phyloP scores from a whole-genome alignment of 495 filamentous ascomycete genomes.

The Collariella sp. region DNA sequence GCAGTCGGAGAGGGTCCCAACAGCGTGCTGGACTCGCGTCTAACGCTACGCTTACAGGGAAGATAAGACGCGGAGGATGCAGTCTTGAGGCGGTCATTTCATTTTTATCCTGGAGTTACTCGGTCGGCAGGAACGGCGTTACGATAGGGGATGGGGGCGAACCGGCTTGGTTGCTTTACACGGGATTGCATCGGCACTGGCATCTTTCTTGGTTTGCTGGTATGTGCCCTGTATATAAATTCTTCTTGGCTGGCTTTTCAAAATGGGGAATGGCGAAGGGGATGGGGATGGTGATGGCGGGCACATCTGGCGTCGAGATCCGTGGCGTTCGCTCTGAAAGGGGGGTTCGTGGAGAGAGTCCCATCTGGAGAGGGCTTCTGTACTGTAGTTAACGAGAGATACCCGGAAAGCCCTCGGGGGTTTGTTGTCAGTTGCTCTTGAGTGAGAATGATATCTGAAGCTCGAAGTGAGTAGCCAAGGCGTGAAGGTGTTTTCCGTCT shows the following conservation, averaged over 20 bases:
- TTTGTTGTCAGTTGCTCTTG: not conserved
- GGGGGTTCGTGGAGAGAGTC: not conserved
- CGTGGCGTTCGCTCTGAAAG: not conserved
- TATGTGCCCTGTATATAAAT: constrained; percentile 3
- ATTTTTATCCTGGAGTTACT: not conserved
- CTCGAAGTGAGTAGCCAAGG: not conserved
- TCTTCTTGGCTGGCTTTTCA: not conserved
- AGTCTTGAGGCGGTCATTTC: not conserved
- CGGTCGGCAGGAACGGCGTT: constrained; percentile 1
- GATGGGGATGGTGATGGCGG: not conserved
- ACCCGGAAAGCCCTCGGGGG: constrained; percentile 22
- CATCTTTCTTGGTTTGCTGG: constrained; percentile 1
- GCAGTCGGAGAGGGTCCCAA: constrained; percentile 57
- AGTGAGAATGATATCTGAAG: not conserved
- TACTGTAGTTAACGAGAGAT: constrained; percentile 26
- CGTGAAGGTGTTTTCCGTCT: too few species aligned
- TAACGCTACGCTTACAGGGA: too few species aligned
- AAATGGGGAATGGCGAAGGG: not conserved
- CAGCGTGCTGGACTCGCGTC: constrained; percentile 55
- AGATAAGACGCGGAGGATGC: not conserved
- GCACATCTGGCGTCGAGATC: constrained; percentile 3
- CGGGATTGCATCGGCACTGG: constrained; percentile 7
- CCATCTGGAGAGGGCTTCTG: constrained; percentile 14
- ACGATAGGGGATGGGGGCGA: not conserved
- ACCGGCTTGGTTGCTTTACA: not conserved